Conservation (phyloP, 2,329 filamentous ascomycete genomes). For the Calonectria pteridis region DNA sequence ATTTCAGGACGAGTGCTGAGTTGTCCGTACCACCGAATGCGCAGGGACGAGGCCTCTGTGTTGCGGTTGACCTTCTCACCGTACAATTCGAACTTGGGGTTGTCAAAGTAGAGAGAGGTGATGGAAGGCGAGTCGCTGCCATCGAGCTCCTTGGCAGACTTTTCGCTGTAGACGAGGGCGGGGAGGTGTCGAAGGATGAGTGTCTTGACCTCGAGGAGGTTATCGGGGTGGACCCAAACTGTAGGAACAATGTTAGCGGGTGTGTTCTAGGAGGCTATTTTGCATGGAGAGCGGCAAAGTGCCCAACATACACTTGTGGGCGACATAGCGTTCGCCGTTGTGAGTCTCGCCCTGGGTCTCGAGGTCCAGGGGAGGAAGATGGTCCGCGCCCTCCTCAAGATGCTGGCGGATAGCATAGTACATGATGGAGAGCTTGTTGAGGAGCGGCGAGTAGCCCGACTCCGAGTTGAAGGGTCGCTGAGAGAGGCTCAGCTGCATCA, state of each 20-base stretch:
- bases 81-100: conserved; percentile 86
- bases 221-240: conserved; percentile 97
- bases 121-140: conserved; percentile 87
- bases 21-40: conserved; percentile 92
- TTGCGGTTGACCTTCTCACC: conserved; percentile 83
- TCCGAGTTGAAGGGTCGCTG: conserved; percentile 95
- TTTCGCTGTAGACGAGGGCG: conserved; percentile 92
- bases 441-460: conserved; percentile 85
- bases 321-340: conserved; percentile 81
- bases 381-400: conserved; percentile 68
- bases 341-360: conserved; percentile 68
- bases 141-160: conserved; percentile 85
- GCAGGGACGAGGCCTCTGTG: conserved; percentile 82
- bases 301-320: conserved; percentile 80
- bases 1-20: conserved; percentile 84
- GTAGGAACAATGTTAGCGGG: neutral
- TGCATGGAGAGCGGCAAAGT: neutral
- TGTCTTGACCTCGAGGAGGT: conserved; percentile 96
- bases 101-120: conserved; percentile 97
- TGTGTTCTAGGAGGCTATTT: conserved; percentile 11
- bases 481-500: conserved; percentile 91
- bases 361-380: conserved; percentile 58
- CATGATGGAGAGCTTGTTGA: conserved; percentile 93
- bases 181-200: conserved; percentile 92
- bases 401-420: conserved; percentile 94